A percentile compares a stretch with the other conserved stretches of the same genome.
phyloP scores from a whole-genome alignment of 352 stramenopile species.

The Stephanocyclus meneghinianus region DNA sequence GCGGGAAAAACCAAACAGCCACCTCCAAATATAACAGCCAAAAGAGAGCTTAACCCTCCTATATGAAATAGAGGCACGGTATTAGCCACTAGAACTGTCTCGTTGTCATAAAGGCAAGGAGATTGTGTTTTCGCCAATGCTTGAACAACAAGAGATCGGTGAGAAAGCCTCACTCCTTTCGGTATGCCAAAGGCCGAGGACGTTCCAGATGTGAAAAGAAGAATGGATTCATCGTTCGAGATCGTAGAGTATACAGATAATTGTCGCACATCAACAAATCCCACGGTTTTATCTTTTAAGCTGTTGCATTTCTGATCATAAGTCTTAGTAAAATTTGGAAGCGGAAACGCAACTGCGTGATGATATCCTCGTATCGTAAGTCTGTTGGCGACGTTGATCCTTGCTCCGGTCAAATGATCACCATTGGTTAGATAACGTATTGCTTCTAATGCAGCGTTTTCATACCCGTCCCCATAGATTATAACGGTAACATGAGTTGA shows the following conservation, averaged over 20 bases:
- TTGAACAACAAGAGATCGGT: slow-evolving; percentile 74
- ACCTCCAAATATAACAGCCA: slow-evolving; percentile 75
- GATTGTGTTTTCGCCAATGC: slow-evolving; percentile 57
- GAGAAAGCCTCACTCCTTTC: slow-evolving; percentile 77
- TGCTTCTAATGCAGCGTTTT: slow-evolving; percentile 29
- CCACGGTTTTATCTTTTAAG: background rate
- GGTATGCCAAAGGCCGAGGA: slow-evolving; percentile 44
- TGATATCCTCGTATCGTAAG: background rate
- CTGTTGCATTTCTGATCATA: slow-evolving; percentile 1
- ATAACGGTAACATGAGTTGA: slow-evolving; percentile 49
- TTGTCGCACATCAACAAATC: background rate
- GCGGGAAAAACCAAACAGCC: slow-evolving; percentile 79
- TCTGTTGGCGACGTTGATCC: slow-evolving; percentile 13
- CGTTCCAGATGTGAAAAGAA: slow-evolving; percentile 81
- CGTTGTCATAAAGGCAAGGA: slow-evolving; percentile 60
- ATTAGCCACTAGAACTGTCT: slow-evolving; percentile 71
- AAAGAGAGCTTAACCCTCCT: slow-evolving; percentile 76
- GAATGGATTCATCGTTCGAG: slow-evolving; percentile 55
- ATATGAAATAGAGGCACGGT: slow-evolving; percentile 85
- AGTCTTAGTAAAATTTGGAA: slow-evolving; percentile 31
- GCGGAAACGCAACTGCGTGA: slow-evolving; percentile 12
- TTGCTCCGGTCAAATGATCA: slow-evolving; percentile 8
- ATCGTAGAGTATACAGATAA: background rate
- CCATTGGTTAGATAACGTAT: slow-evolving; percentile 13
- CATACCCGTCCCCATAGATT: slow-evolving; percentile 54